Base-by-base conservation (phyloP, 371 early-diverging fungal genomes). In the Mucor mucedo region DNA sequence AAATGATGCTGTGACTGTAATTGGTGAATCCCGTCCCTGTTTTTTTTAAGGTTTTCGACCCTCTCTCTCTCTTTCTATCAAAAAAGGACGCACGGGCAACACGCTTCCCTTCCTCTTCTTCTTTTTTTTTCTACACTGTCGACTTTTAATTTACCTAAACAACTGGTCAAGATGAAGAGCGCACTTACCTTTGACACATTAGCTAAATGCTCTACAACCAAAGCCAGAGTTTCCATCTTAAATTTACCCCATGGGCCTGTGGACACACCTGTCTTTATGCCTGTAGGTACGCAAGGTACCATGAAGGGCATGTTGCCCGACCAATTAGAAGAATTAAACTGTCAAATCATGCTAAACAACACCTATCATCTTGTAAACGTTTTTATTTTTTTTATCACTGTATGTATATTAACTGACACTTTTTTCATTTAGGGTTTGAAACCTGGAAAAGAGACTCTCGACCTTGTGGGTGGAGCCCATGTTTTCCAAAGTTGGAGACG, bases 231-330 rank as follows among this genome's bases (percentile, higher is more conserved):
- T 0, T 90, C 93, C 9, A 65, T 86, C 28, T 76, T 95, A 71
- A 84, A 83, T n/a, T 76, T 97, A 59, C 94, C 93, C 45, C 95
- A 95, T 79, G 88, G 86, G 32, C 91, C 87, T 5, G 94, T 93
- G 11, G 87, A 91, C 58, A 90, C 94, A 39, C 98, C 98, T 32
- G 91, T 92, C 64, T 98, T 97, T 69, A 98, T 98, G 98, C 97
- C 98, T 5, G 98, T 98, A 9, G 98, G 95, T n/a, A 98, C 98
- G 4, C 93, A 96, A 78, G 98, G 95, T 21, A 89, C 95, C 11
- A 84, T 98, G 80, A 97, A 97, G 71, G 97, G 95, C 14, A 71
- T 96, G 55, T 88, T 92, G 28, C 84, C 89, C 11, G 69, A 89
- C 27, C 95, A 95, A 66, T 70, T 95, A 45, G 86, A 89, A 68